These are phyloP conservation scores for Blastocystis sp. DNA, from an alignment of 352 stramenopile species.

Conservation along the genomic window DNA sequence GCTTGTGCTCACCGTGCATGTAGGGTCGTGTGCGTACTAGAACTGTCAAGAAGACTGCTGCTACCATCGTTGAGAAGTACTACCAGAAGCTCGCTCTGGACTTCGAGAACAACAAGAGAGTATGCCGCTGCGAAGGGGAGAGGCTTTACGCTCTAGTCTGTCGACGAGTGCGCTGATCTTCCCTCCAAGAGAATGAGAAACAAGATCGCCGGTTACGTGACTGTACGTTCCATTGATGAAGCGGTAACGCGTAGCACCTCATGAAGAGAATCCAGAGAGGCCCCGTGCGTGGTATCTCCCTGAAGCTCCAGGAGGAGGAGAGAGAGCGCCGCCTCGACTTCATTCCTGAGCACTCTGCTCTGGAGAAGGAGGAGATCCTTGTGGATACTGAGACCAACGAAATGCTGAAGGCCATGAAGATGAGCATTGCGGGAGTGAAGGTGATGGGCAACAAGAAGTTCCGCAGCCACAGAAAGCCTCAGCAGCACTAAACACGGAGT, in stretches of 20 bases:
- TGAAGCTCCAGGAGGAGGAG: conserved; percentile 99
- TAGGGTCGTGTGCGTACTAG: conserved; percentile 93
- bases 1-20: neutral
- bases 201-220: conserved; percentile 99
- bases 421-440: conserved; percentile 75
- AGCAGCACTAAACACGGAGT: conserved; percentile 26
- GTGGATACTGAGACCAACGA: conserved; percentile 97
- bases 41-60: conserved; percentile 98
- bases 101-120: conserved; percentile 99
- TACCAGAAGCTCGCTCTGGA: conserved; percentile 97
- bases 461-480: conserved; percentile 1
- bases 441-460: conserved; percentile 31
- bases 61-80: conserved; percentile 99
- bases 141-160: conserved; percentile 74
- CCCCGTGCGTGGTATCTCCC: conserved; percentile 96
- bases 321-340: conserved; percentile 98
- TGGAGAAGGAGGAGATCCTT: conserved; percentile 87
- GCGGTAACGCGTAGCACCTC: conserved; percentile 79
- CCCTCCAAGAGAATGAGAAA: conserved; percentile 99
- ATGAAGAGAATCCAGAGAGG: conserved; percentile 99
- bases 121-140: conserved; percentile 70
- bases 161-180: conserved; percentile 93
- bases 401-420: conserved; percentile 90
- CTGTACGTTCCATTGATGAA: conserved; percentile 71
- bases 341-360: conserved; percentile 93